phyloP scores from a whole-genome alignment of 345 rosid genomes.

The Corchorus olitorius region DNA sequence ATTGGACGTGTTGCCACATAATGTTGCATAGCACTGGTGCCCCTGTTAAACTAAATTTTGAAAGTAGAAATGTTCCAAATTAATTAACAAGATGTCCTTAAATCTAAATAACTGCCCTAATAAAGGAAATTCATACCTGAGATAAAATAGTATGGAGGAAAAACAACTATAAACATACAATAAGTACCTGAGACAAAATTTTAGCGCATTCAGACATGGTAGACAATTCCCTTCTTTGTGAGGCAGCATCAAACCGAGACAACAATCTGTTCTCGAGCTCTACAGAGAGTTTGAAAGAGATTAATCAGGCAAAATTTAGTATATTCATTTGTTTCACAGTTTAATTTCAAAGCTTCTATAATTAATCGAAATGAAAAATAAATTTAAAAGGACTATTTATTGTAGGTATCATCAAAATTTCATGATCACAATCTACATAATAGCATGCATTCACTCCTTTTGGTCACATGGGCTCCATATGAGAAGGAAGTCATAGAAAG shows the following conservation, averaged over 20 bases:
- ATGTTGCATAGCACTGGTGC: constrained; percentile 99
- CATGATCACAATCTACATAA: neutral
- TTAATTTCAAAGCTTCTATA: constrained; percentile 1
- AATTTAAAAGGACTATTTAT: neutral
- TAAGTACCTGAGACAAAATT: constrained; percentile 88
- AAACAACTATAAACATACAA: neutral
- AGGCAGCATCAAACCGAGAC: constrained; percentile 93
- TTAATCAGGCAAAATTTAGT: constrained; percentile 2
- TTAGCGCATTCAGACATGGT: constrained; percentile 99
- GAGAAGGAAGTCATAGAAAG: constrained; percentile 21
- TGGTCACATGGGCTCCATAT: constrained; percentile 5
- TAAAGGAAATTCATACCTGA: neutral
- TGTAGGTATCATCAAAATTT: constrained; percentile 7
- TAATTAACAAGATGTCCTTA: constrained; percentile 1
- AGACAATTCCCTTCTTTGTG: constrained; percentile 93
- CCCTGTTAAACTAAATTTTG: constrained; percentile 86
- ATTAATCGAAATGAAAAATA: neutral
- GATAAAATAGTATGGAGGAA: neutral
- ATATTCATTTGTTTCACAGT: neutral
- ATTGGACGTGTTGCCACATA: constrained; percentile 99
- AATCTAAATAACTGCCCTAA: neutral
- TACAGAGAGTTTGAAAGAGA: constrained; percentile 31
- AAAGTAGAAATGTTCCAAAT: constrained; percentile 9
- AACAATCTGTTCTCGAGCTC: constrained; percentile 97
- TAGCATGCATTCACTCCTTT: constrained; percentile 4